Evolutionary conservation across 2,329 filamentous ascomycete genomes (phyloP), one percentile per base, ranked within the genome.

Genomic region (Metarhizium sp.): DNA sequence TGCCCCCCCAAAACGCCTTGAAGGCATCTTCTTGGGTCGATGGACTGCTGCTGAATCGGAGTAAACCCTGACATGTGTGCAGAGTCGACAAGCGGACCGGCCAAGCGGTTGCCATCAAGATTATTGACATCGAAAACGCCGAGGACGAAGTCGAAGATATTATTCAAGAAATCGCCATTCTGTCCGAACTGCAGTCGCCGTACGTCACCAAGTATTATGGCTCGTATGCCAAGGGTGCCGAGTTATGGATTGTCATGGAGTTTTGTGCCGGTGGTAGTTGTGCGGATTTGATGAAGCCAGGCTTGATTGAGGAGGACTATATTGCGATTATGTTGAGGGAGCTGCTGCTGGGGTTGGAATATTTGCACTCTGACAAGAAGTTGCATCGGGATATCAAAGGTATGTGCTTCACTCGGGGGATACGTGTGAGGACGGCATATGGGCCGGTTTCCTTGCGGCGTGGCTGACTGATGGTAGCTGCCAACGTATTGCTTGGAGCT

Each of bases 101-200:
- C 42, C 88, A 95, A 67, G 87, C 92, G 13, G 94, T 99, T 52
- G 94, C 94, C 32, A 99, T 99, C 77, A 99, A 99, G 73, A 81
- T 99, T 65, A 97, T 99, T 70, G 94, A 99, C 67, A 94, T 99
- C 62, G 94, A 99, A 73, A 96, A 94, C 75, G 94, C 94, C 66
- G 94, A 99, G 73, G 94, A 99, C 71, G 94, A 99, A 74, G 92
- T 99, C 63, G 94, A 97, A 75, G 94, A 99, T 73, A 99, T 99
- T 65, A 96, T 97, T 70, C 91, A 96, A 70, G 94, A 99, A 74
- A 97, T 99, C 63, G 91, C 92, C 62, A 97, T 99, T 64, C 80
- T 99, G 55, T 96, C 94, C 36, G 92, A 95, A 72, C 83, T 99
- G 61, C 90, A 95, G 73, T 97, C 92, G 18, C 91, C 91, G 18